These are phyloP conservation scores for Phytophthora kernoviae DNA, from an alignment of 352 stramenopile genomes.

Conservation along the genomic window DNA sequence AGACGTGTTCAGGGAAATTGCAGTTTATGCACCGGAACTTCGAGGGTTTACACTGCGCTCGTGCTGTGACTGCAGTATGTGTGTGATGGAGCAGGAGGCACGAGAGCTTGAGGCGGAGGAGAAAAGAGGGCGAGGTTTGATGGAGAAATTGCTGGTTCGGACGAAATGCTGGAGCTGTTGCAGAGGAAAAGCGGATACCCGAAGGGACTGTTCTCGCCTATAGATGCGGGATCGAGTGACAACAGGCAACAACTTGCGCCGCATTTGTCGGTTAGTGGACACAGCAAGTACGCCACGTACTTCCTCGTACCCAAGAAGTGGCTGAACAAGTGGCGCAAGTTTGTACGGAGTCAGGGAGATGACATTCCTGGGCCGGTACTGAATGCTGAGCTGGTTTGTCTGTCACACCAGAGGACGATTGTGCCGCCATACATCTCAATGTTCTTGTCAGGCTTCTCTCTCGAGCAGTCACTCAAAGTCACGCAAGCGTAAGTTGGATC, in stretches of 20 bases:
- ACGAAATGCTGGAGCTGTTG: constrained; percentile 68
- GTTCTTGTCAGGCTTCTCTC: constrained; percentile 83
- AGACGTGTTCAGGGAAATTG: constrained; percentile 50
- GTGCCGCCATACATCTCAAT: constrained; percentile 86
- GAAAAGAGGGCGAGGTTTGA: constrained; percentile 70
- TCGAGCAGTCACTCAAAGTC: constrained; percentile 76
- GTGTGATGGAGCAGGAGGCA: constrained; percentile 57
- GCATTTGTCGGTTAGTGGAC: constrained; percentile 58
- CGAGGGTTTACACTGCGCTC: constrained; percentile 55
- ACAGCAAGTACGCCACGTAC: constrained; percentile 61
- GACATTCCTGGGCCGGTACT: constrained; percentile 71
- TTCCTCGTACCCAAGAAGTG: constrained; percentile 89
- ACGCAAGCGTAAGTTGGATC: constrained; percentile 76
- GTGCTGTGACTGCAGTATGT: constrained; percentile 63
- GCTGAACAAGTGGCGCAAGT: constrained; percentile 81
- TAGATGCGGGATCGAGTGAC: constrained; percentile 3
- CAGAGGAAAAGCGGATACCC: constrained; percentile 81
- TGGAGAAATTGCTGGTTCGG: constrained; percentile 62
- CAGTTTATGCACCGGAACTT: constrained; percentile 61
- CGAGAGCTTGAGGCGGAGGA: constrained; percentile 58
- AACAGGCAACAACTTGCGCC: constrained; percentile 36
- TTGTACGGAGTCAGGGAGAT: constrained; percentile 64
- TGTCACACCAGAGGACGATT: constrained; percentile 78
- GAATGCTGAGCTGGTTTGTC: constrained; percentile 81
- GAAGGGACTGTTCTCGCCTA: constrained; percentile 78